Conservation (phyloP, 2,329 filamentous ascomycete species). For the Colletotrichum sp. region DNA sequence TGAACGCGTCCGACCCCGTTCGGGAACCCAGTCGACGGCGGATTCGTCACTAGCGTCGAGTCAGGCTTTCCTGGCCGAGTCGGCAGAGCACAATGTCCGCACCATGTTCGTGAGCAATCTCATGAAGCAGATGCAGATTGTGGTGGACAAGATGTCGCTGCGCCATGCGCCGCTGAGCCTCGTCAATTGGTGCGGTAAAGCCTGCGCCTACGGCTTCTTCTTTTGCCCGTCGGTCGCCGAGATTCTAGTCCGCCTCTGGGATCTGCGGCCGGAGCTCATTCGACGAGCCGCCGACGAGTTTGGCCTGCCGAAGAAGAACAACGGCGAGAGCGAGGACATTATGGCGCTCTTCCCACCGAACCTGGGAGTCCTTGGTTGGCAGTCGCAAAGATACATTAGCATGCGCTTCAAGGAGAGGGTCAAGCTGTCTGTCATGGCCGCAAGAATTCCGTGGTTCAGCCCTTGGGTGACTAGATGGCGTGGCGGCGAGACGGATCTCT, state of each 20-base stretch:
- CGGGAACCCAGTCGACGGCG: slow-evolving; percentile 52
- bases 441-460: slow-evolving; percentile 82
- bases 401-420: slow-evolving; percentile 69
- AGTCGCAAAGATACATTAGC: slow-evolving; percentile 52
- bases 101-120: slow-evolving; percentile 87
- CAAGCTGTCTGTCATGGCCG: slow-evolving; percentile 68
- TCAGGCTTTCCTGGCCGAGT: slow-evolving; percentile 62
- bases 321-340: slow-evolving; percentile 67
- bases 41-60: slow-evolving; percentile 73
- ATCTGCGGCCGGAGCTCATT: slow-evolving; percentile 69
- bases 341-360: slow-evolving; percentile 71
- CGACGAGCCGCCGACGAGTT: slow-evolving; percentile 75
- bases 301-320: slow-evolving; percentile 62
- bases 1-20: slow-evolving; percentile 50
- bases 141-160: slow-evolving; percentile 88
- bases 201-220: slow-evolving; percentile 91
- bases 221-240: slow-evolving; percentile 89
- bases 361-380: slow-evolving; percentile 64
- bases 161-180: slow-evolving; percentile 69
- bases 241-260: slow-evolving; percentile 83
- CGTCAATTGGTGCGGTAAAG: slow-evolving; percentile 88
- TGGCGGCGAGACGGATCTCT: slow-evolving; percentile 85
- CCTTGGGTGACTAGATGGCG: slow-evolving; percentile 87
- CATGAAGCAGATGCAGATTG: slow-evolving; percentile 81
- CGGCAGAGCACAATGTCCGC: slow-evolving; percentile 85